phyloP scores from a whole-genome alignment of 1,139 yeast genomes.

The Wickerhamomyces sp. region DNA sequence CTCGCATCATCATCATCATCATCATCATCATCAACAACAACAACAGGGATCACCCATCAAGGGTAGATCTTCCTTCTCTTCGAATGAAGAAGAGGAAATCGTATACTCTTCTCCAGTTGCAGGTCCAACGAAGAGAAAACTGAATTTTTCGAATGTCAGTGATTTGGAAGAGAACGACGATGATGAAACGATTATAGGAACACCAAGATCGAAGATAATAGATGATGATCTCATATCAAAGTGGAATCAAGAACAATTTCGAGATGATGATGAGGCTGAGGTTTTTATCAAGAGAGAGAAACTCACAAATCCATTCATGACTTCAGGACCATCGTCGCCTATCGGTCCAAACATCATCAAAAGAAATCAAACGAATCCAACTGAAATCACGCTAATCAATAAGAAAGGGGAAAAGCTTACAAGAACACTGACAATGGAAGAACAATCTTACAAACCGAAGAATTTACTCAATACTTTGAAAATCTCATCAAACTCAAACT shows the following conservation, averaged over 20 bases:
- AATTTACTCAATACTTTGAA: constrained; percentile 6
- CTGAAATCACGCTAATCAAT: constrained; percentile 19
- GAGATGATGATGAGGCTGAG: constrained; percentile 13
- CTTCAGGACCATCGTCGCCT: background rate
- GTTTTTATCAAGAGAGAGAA: constrained; percentile 6
- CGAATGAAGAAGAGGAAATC: constrained; percentile 2
- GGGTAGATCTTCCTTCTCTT: background rate
- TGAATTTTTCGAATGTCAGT: constrained; percentile 8
- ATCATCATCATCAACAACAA: no score
- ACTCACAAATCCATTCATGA: constrained; percentile 16
- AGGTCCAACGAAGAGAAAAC: constrained; percentile 14
- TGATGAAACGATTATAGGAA: constrained; percentile 3
- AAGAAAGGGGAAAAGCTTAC: constrained; percentile 22
- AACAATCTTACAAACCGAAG: constrained; percentile 11
- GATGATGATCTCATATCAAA: constrained; percentile 13
- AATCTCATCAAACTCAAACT: background rate
- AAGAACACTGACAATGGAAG: constrained; percentile 9
- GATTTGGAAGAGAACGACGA: constrained; percentile 9
- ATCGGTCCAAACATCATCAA: constrained; percentile 7
- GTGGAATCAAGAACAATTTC: constrained; percentile 16
- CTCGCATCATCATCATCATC: no score
- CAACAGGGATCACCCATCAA: no score
- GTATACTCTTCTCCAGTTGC: constrained; percentile 5
- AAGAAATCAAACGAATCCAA: constrained; percentile 15
- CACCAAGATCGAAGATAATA: constrained; percentile 19